These are phyloP conservation scores for Ceratocystis eucalypticola DNA, from an alignment of 2,329 filamentous ascomycete species.

Conservation along the genomic window DNA sequence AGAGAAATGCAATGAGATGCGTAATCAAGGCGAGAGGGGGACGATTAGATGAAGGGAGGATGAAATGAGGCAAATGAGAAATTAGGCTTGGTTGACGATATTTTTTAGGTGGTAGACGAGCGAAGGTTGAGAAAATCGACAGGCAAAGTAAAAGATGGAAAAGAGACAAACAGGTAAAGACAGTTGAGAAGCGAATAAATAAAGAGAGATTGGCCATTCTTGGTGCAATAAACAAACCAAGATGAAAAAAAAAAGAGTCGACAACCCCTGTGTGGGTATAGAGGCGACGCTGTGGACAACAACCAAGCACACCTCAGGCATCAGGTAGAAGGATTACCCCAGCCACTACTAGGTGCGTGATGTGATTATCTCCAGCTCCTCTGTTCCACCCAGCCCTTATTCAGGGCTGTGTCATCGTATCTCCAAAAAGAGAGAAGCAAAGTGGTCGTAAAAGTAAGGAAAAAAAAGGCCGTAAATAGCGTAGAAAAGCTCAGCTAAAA, in stretches of 20 bases:
- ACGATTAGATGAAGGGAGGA: background rate
- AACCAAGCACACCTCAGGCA: background rate
- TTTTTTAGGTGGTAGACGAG: constrained; percentile 8
- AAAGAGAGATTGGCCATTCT: background rate
- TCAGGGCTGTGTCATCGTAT: background rate
- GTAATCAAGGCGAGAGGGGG: background rate
- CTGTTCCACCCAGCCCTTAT: background rate
- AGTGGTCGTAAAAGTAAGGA: background rate
- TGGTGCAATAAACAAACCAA: background rate
- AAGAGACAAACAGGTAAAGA: constrained; percentile 15
- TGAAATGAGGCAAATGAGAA: background rate
- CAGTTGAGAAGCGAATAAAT: constrained; percentile 9
- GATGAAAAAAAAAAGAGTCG: constrained; percentile 7
- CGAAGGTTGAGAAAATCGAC: background rate
- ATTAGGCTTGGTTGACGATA: constrained; percentile 1
- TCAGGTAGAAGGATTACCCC: background rate
- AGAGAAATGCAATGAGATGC: constrained; percentile 7
- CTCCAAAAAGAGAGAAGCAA: constrained; percentile 1
- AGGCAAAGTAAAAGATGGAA: background rate
- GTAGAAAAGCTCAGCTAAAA: background rate
- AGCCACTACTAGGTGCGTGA: background rate
- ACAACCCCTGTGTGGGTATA: background rate
- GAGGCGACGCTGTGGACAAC: background rate
- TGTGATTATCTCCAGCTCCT: background rate
- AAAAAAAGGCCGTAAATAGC: constrained; percentile 1